phyloP scores from a whole-genome alignment of 805 yeast species.

The Nadsonia fulvescens region DNA sequence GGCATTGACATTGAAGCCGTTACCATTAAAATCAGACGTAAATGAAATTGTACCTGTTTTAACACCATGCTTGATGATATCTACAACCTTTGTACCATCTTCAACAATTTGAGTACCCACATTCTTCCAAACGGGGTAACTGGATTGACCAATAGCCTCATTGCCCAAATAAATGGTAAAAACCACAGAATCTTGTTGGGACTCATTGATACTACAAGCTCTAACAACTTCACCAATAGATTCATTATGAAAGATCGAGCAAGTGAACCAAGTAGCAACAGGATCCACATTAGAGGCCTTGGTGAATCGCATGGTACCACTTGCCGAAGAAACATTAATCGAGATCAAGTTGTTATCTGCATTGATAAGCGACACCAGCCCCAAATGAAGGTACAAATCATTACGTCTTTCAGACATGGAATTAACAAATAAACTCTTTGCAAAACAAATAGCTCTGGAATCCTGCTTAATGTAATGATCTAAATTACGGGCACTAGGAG shows the following conservation, averaged over 20 bases:
- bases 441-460: slow-evolving; percentile 39
- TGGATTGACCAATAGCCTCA: slow-evolving; percentile 38
- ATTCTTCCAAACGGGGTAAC: slow-evolving; percentile 22
- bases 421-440: slow-evolving; percentile 17
- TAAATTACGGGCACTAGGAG: slow-evolving; percentile 16
- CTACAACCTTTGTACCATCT: slow-evolving; percentile 2
- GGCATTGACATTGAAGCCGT: slow-evolving; percentile 37
- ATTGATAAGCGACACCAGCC: slow-evolving; percentile 9
- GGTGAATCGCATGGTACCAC: slow-evolving; percentile 35
- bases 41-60: slow-evolving; percentile 29
- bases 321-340: slow-evolving; percentile 34
- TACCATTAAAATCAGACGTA: slow-evolving; percentile 52
- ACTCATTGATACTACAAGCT: slow-evolving; percentile 35
- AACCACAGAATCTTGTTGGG: slow-evolving; percentile 29
- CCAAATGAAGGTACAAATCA: slow-evolving; percentile 13
- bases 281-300: slow-evolving; percentile 47
- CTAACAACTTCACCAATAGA: slow-evolving; percentile 52
- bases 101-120: slow-evolving; percentile 3
- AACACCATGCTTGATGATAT: slow-evolving; percentile 14
- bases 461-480: slow-evolving; percentile 18
- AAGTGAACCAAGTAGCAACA: slow-evolving; percentile 43
- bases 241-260: slow-evolving; percentile 57
- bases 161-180: slow-evolving; percentile 49
- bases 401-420: slow-evolving; percentile 11
- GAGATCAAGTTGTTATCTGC: slow-evolving; percentile 24